Conservation (phyloP, 371 early-diverging fungal genomes). For the Globomyces sp. region DNA sequence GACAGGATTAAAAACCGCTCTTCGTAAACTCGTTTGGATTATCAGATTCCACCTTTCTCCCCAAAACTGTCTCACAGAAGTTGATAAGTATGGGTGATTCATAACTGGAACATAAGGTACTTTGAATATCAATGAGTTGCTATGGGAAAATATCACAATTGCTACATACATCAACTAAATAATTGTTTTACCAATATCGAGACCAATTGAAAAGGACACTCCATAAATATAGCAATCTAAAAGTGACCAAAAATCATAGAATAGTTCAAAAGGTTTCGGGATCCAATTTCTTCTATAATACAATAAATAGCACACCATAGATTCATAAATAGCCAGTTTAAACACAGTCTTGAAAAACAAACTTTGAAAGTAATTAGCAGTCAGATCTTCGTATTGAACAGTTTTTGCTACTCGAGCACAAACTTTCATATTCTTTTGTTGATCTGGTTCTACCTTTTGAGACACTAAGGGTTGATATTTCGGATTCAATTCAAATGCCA, state of each 20-base stretch:
- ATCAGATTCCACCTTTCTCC: constrained; percentile 20
- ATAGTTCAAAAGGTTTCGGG: constrained; percentile 2
- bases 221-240: not conserved
- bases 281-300: not conserved
- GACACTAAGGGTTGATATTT: not conserved
- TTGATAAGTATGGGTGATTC: constrained; percentile 20
- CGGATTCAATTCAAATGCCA: not conserved
- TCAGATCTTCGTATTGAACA: constrained; percentile 5
- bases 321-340: not conserved
- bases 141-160: not conserved
- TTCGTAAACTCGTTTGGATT: constrained; percentile 16
- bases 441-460: not conserved
- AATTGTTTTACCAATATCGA: not conserved
- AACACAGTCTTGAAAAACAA: not conserved
- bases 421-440: constrained; percentile 10
- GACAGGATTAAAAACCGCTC: constrained; percentile 18
- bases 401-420: not conserved
- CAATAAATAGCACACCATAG: not conserved
- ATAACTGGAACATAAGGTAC: constrained; percentile 21
- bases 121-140: constrained; percentile 13
- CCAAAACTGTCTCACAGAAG: constrained; percentile 24
- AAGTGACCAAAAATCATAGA: not conserved
- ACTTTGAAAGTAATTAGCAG: constrained; percentile 1
- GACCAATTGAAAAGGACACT: not conserved
- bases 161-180: not conserved